phyloP scores from a whole-genome alignment of 1,284 basidiomycete species.

The Puccinia triticina region DNA sequence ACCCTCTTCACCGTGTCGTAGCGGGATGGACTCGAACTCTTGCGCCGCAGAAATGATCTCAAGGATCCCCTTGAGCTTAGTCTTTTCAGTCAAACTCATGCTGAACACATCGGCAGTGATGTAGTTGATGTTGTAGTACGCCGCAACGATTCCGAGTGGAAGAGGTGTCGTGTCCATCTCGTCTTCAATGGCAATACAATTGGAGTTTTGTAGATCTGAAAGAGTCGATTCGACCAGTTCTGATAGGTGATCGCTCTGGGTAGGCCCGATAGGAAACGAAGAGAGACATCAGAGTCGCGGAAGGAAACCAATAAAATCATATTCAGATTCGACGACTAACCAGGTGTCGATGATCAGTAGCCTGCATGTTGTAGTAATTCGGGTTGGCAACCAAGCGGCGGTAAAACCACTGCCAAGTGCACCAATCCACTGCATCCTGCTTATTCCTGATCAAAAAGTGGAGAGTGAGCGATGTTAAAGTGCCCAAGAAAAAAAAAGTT shows the following conservation, averaged over 20 bases:
- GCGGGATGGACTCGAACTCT: slow-evolving; percentile 93
- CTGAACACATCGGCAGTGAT: slow-evolving; percentile 96
- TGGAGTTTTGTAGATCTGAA: slow-evolving; percentile 85
- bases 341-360: slow-evolving; percentile 86
- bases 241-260: slow-evolving; percentile 75
- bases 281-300: not conserved
- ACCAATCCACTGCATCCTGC: slow-evolving; percentile 85
- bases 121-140: slow-evolving; percentile 86
- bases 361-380: slow-evolving; percentile 82
- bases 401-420: slow-evolving; percentile 59
- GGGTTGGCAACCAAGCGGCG: slow-evolving; percentile 62
- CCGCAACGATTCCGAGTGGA: slow-evolving; percentile 94
- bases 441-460: slow-evolving; percentile 67
- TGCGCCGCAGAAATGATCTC: slow-evolving; percentile 95
- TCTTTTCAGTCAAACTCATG: slow-evolving; percentile 89
- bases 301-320: not conserved
- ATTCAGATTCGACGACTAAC: slow-evolving; percentile 62
- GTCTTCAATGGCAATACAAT: slow-evolving; percentile 89
- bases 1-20: slow-evolving; percentile 68
- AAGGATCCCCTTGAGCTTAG: slow-evolving; percentile 94
- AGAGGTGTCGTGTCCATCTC: slow-evolving; percentile 90
- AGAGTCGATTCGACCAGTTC: slow-evolving; percentile 93
- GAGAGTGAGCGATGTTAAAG: slow-evolving; percentile 44
- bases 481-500: slow-evolving; percentile 39
- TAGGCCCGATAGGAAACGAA: not conserved